Evolutionary conservation across 2,329 filamentous ascomycete genomes (phyloP).

Genomic region (Coniochaeta pulveracea): DNA sequence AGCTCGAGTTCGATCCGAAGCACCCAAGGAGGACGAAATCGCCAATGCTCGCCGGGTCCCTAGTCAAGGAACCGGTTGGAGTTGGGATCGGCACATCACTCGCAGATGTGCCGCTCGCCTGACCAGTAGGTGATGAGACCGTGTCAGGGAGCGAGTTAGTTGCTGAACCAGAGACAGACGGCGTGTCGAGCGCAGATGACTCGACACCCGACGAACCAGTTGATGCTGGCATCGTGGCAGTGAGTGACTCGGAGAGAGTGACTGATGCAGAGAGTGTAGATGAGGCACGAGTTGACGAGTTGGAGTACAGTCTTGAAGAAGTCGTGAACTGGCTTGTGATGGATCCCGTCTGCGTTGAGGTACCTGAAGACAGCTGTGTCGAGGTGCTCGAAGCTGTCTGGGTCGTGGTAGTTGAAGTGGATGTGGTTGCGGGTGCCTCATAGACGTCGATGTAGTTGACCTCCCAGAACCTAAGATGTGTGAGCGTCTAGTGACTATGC

Average conservation of each 20-base stretch:
- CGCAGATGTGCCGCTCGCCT: neutral
- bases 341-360: neutral
- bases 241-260: neutral
- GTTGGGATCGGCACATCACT: neutral
- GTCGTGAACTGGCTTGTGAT: neutral
- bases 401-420: constrained; percentile 9
- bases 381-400: neutral
- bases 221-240: neutral
- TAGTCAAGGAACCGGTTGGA: constrained; percentile 7
- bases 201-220: neutral
- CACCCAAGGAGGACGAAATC: constrained; percentile 12
- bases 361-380: neutral
- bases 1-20: constrained; percentile 3
- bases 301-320: neutral
- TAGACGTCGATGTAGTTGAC: constrained; percentile 44
- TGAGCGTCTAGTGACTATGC: neutral
- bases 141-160: no score
- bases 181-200: neutral
- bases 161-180: no score
- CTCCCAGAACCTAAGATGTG: constrained; percentile 31
- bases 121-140: no score
- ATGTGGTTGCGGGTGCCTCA: constrained; percentile 7
- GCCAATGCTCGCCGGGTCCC: constrained; percentile 21
- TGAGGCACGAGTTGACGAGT: neutral
- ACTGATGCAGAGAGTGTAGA: neutral